These are phyloP conservation scores for Podila horticola DNA, from an alignment of 192 early-diverging fungal genomes.

Conservation along the genomic window DNA sequence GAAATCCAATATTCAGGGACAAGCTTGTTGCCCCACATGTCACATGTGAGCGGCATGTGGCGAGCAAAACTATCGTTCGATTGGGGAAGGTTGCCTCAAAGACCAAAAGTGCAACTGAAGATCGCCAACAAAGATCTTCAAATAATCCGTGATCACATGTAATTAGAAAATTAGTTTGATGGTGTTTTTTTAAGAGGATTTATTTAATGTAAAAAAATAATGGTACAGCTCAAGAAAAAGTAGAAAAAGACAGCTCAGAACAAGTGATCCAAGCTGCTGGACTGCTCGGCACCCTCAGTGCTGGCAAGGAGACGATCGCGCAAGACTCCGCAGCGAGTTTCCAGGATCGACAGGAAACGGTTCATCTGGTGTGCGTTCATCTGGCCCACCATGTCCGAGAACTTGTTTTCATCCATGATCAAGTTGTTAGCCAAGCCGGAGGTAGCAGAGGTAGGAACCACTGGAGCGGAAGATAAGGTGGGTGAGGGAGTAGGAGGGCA, in stretches of 20 bases:
- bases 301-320: constrained; percentile 35
- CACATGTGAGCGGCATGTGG: too few species aligned
- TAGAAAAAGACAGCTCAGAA: constrained; percentile 5
- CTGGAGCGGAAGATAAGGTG: neutral
- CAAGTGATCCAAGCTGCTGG: constrained; percentile 20
- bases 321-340: constrained; percentile 63
- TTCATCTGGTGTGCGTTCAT: constrained; percentile 67
- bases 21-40: too few species aligned
- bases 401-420: constrained; percentile 53
- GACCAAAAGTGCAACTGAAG: too few species aligned
- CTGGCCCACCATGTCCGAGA: constrained; percentile 49
- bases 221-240: neutral
- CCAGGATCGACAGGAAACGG: constrained; percentile 61
- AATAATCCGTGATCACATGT: too few species aligned
- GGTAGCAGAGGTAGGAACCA: neutral
- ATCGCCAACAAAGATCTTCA: too few species aligned
- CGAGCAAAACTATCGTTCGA: too few species aligned
- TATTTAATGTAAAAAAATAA: neutral
- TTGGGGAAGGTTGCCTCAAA: too few species aligned
- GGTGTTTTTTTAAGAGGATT: neutral
- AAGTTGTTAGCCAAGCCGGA: constrained; percentile 26
- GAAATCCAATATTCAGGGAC: too few species aligned
- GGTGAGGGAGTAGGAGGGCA: neutral
- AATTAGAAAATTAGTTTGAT: too few species aligned
- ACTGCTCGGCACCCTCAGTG: constrained; percentile 23